These are phyloP conservation scores for Clonostachys rhizophaga DNA, from an alignment of 2,329 filamentous ascomycete genomes.

Conservation along the genomic window DNA sequence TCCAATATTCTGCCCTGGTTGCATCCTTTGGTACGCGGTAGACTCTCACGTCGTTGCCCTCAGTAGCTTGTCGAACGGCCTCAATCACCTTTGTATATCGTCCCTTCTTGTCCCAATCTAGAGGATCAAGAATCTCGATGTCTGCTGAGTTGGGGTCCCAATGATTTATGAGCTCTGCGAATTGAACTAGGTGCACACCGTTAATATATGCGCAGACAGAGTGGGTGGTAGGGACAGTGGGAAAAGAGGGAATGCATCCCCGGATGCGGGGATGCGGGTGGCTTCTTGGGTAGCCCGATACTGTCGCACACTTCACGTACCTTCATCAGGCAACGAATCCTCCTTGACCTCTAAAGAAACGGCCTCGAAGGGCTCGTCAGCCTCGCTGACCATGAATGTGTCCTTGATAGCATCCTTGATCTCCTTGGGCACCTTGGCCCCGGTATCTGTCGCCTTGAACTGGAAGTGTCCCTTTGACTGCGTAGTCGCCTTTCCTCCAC, in stretches of 20 bases:
- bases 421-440: constrained; percentile 54
- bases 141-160: constrained; percentile 45
- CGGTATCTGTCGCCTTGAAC: constrained; percentile 48
- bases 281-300: background rate
- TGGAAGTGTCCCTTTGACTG: constrained; percentile 14
- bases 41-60: constrained; percentile 66
- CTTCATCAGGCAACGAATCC: constrained; percentile 53
- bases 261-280: no score
- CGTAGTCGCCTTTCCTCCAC: constrained; percentile 18
- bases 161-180: constrained; percentile 63
- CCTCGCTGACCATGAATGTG: constrained; percentile 72
- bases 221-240: background rate
- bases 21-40: constrained; percentile 63
- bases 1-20: constrained; percentile 73
- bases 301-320: constrained; percentile 30
- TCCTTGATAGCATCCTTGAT: constrained; percentile 45
- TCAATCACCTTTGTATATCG: constrained; percentile 67
- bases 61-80: constrained; percentile 59
- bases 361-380: constrained; percentile 80
- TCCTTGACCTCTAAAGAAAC: constrained; percentile 62
- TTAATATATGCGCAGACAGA: background rate
- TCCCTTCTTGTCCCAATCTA: constrained; percentile 69
- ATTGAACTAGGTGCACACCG: constrained; percentile 48
- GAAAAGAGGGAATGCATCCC: background rate
- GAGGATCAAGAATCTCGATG: constrained; percentile 61